A percentile compares a stretch with the other conserved stretches of the same genome.
These are phyloP conservation scores for Crithidia expoeki DNA, from an alignment of 208 protist genomes.

Conservation along the genomic window DNA sequence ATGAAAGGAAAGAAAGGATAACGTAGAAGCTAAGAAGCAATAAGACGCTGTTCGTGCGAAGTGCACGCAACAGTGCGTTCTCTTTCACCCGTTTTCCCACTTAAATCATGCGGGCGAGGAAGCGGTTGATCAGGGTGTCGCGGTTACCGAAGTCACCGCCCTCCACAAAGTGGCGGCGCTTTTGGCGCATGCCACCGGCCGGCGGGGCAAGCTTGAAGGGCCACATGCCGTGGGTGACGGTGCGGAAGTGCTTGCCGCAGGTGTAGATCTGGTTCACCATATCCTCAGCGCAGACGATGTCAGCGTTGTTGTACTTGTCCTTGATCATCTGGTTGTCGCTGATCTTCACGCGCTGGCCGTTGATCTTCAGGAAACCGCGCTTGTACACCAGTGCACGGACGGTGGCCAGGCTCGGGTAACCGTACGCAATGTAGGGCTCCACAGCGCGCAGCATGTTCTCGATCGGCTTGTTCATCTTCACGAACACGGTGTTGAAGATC, in stretches of 20 bases:
- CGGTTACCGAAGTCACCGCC: conserved; percentile 99
- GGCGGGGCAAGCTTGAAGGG: conserved; percentile 98
- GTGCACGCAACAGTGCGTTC: background rate
- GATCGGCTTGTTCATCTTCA: conserved; percentile 99
- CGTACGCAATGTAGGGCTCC: conserved; percentile 99
- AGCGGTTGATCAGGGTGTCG: conserved; percentile 98
- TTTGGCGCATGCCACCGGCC: conserved; percentile 96
- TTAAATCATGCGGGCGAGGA: conserved; percentile 98
- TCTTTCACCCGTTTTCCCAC: background rate
- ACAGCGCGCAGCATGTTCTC: conserved; percentile 99
- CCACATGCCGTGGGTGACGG: conserved; percentile 98
- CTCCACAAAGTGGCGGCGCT: conserved; percentile 98
- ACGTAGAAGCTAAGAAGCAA: background rate
- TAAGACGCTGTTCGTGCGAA: background rate
- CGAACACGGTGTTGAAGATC: conserved; percentile 99
- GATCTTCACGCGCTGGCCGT: conserved; percentile 98
- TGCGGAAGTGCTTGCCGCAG: conserved; percentile 98
- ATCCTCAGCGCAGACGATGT: conserved; percentile 99
- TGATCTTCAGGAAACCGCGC: conserved; percentile 98
- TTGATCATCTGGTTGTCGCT: conserved; percentile 97
- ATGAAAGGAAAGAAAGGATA: conserved; percentile 12
- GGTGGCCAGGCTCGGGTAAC: conserved; percentile 98
- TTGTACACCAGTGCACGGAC: conserved; percentile 99
- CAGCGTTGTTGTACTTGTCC: conserved; percentile 93
- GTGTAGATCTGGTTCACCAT: conserved; percentile 99